phyloP scores from a whole-genome alignment of 2,329 filamentous ascomycete species.

The Nannizzia gypsea region DNA sequence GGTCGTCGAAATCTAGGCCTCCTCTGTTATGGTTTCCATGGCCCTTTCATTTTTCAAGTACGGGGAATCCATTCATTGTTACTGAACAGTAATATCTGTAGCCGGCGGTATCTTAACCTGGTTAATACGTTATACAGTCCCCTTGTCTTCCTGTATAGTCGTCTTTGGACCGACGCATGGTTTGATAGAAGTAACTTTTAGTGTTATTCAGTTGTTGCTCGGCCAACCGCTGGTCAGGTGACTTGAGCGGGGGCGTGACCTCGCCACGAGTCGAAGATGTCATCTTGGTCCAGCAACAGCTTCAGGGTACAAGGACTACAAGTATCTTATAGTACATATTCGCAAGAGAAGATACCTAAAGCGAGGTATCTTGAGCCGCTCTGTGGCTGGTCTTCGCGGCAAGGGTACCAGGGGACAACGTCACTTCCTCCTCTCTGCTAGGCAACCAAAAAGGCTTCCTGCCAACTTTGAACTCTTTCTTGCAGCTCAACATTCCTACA shows the following conservation, averaged over 20 bases:
- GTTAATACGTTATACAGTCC: too few relatives aligned
- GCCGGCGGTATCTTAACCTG: too few relatives aligned
- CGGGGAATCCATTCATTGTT: too few relatives aligned
- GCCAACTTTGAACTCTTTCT: background rate
- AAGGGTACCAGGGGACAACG: background rate
- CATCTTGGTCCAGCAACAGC: too few relatives aligned
- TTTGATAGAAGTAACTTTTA: too few relatives aligned
- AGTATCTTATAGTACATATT: background rate
- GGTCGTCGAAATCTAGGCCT: too few relatives aligned
- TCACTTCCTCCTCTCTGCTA: background rate
- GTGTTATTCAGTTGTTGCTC: background rate
- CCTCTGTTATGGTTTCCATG: too few relatives aligned
- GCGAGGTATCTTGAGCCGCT: background rate
- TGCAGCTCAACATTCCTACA: background rate
- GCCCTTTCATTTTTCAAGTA: too few relatives aligned
- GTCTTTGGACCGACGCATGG: too few relatives aligned
- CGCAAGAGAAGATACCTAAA: background rate
- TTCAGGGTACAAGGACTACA: background rate
- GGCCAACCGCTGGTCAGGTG: background rate
- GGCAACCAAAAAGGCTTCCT: background rate
- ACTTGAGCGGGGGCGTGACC: background rate
- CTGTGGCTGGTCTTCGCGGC: background rate
- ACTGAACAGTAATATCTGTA: too few relatives aligned
- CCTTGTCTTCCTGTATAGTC: too few relatives aligned
- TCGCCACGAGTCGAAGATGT: background rate